Evolutionary conservation across 2,329 filamentous ascomycete species (phyloP).

Genomic region (Tolypocladium inflatum): DNA sequence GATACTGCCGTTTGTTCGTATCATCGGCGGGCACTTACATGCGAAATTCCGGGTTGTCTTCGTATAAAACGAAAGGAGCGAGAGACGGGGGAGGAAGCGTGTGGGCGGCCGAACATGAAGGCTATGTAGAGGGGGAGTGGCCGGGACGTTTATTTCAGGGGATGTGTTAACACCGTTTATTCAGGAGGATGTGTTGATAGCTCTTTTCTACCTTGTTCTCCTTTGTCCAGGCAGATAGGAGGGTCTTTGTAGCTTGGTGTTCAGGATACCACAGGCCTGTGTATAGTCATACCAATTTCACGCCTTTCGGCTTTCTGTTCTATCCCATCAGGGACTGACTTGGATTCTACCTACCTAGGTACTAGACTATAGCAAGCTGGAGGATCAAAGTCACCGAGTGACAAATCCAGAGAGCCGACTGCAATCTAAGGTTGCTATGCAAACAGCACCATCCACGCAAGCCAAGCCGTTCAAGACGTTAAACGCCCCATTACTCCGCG

Average conservation of each 20-base stretch:
- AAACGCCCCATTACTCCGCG: background rate
- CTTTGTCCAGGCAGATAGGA: background rate
- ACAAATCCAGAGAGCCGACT: background rate
- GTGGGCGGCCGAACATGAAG: background rate
- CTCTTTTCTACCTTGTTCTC: conserved; percentile 9
- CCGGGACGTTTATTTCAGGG: background rate
- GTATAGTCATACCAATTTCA: background rate
- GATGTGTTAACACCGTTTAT: no score
- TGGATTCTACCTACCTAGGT: no score
- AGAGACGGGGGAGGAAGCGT: no score
- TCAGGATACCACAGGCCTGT: conserved; percentile 20
- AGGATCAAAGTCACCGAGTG: background rate
- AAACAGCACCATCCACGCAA: background rate
- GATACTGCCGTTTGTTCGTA: background rate
- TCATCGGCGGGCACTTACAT: background rate
- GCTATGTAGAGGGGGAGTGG: background rate
- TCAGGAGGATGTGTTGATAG: background rate
- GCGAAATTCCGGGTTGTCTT: background rate
- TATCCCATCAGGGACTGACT: background rate
- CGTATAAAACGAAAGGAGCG: background rate
- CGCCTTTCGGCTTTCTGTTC: background rate
- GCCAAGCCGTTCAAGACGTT: background rate
- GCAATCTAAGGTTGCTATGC: background rate
- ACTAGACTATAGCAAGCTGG: background rate
- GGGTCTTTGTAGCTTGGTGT: conserved; percentile 20